Evolutionary conservation across 768 basidiomycete genomes (phyloP).

Genomic region (Lactifluus volemus): DNA sequence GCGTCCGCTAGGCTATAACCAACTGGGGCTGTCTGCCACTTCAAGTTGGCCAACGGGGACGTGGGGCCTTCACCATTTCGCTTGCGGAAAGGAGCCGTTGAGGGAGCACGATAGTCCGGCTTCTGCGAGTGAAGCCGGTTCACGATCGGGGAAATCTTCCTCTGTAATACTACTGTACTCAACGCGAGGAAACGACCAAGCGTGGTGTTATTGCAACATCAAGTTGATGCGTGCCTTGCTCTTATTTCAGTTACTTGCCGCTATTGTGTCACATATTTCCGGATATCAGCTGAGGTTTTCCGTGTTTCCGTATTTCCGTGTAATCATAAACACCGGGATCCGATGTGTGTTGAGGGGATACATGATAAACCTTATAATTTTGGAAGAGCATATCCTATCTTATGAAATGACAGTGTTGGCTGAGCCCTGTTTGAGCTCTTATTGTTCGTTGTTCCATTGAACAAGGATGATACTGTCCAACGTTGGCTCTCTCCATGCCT

Average conservation of each 20-base stretch:
- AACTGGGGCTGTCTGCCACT: background rate
- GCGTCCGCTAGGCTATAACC: background rate
- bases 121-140: background rate
- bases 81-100: background rate
- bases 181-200: background rate
- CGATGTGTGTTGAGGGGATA: background rate
- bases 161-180: conserved; percentile 4
- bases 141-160: background rate
- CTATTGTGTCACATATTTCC: background rate
- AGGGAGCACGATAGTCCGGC: background rate
- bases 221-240: background rate
- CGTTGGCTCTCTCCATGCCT: background rate
- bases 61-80: background rate
- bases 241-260: background rate
- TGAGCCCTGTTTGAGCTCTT: background rate
- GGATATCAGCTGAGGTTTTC: background rate
- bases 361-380: background rate
- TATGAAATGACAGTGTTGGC: background rate
- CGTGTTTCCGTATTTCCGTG: background rate
- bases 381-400: background rate
- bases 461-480: background rate
- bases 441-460: background rate
- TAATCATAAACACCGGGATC: background rate
- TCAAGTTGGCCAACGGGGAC: background rate
- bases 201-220: background rate